Evolutionary conservation across 225 moss, liverwort and hornwort genomes (phyloP), one percentile per base, ranked within the genome.

Genomic region (Sphagnum contortum): DNA sequence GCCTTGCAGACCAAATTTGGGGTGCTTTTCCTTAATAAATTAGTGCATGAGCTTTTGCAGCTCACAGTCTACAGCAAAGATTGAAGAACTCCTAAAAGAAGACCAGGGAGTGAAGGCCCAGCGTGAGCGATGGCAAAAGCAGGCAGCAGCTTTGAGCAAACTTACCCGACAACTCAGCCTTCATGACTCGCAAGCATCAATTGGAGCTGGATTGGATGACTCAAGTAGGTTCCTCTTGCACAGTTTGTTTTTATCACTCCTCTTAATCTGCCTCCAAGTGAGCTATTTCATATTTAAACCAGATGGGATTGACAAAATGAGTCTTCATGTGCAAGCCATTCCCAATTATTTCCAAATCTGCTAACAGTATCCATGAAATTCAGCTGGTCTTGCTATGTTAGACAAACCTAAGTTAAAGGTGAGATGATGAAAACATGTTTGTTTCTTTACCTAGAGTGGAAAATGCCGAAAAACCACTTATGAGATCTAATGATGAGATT

Each of bases 61-160:
- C 68, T 71, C 80, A 13, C 87, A 87, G 76, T 69, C 75, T 5
- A 87, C 83, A 3, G 80, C 69, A 57, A 83, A 78, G 78, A 83
- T 87, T 57, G 77, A 87, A 76, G 87, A 87, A 50, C 69, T 87
- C 7, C 70, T 87, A 64, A 77, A 83, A 65, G 87, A 87, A 72
- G 87, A 87, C 72, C 87, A 87, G 74, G 87, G 83, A 69, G 87
- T 87, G 2, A 87, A 83, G 71, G 50, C 71, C 64, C 80, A 80
- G 49, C 87, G 87, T 55, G 83, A 83, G 71, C 77, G 72, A 59
- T 83, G 83, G 67, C 77, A 80, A 65, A 78, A 50, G 69, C 87
- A 87, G 78, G 83, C 83, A 59, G 67, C 80, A 68, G 71, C 78
- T 2, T 80, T 87, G 69, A 63, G 77, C 62, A 80, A 80, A 65